Evolutionary conservation across 305 asterid genomes (phyloP).

Genomic region (Solanum hybrid): DNA sequence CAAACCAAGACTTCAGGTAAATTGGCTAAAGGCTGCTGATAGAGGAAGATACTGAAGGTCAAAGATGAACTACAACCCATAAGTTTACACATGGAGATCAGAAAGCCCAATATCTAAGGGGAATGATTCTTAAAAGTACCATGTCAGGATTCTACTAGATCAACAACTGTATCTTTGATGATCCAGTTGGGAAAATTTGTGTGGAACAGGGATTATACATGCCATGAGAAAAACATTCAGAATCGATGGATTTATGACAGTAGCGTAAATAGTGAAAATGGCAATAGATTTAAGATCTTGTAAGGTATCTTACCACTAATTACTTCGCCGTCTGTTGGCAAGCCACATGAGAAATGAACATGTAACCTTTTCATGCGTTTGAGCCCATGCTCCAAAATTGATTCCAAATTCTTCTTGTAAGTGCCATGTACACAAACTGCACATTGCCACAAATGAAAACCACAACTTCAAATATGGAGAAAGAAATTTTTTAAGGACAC

Average conservation of each 20-base stretch:
- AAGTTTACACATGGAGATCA: not conserved
- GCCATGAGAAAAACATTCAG: not conserved
- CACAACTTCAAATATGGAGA: not conserved
- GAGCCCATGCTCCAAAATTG: slow-evolving; percentile 70
- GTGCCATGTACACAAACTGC: slow-evolving; percentile 95
- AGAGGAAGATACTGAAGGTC: not conserved
- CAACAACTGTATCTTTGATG: not conserved
- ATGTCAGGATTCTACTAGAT: not conserved
- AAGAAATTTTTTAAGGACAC: not conserved
- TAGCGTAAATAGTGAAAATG: not conserved
- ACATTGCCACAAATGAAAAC: slow-evolving; percentile 12
- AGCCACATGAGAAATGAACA: slow-evolving; percentile 84
- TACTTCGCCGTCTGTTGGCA: slow-evolving; percentile 79
- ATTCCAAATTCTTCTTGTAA: slow-evolving; percentile 62
- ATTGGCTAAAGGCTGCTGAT: not conserved
- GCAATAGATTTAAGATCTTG: not conserved
- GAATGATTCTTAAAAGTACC: not conserved
- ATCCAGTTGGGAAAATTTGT: not conserved
- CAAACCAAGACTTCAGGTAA: not conserved
- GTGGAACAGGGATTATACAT: not conserved
- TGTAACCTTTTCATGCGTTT: slow-evolving; percentile 87
- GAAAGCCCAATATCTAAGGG: not conserved
- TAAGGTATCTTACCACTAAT: slow-evolving; percentile 55
- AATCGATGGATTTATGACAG: not conserved
- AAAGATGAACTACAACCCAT: not conserved